These are phyloP conservation scores for Abrus pulchellus DNA, from an alignment of 306 rosid species.

Conservation along the genomic window DNA sequence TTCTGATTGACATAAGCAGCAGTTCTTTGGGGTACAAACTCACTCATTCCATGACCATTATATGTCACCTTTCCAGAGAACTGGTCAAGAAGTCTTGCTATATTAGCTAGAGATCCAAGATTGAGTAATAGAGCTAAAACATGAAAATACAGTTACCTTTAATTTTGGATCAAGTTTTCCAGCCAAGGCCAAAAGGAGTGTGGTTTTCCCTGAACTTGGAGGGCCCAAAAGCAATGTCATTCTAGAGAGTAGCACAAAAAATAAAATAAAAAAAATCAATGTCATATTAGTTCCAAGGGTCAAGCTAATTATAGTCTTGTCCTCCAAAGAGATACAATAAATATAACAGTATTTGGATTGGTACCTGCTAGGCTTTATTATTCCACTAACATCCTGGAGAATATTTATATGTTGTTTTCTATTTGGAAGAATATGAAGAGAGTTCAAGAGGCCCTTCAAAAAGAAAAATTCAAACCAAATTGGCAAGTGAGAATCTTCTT, in stretches of 20 bases:
- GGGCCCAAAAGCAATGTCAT: slow-evolving; percentile 90
- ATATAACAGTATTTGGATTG: not conserved
- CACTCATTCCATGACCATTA: slow-evolving; percentile 73
- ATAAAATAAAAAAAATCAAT: not conserved
- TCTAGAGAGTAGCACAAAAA: slow-evolving; percentile 41
- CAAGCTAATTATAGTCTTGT: not conserved
- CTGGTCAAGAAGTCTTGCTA: slow-evolving; percentile 46
- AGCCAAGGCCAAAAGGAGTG: slow-evolving; percentile 74
- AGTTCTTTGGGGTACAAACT: slow-evolving; percentile 81
- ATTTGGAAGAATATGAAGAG: slow-evolving; percentile 49
- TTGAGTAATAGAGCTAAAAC: not conserved
- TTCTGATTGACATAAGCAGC: slow-evolving; percentile 79
- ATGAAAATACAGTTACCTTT: not conserved
- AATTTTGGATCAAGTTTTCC: slow-evolving; percentile 75
- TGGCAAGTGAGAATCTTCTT: slow-evolving; percentile 7
- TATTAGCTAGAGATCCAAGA: slow-evolving; percentile 25
- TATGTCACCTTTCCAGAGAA: slow-evolving; percentile 68
- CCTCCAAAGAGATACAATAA: no score
- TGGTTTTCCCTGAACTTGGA: slow-evolving; percentile 88
- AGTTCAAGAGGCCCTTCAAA: slow-evolving; percentile 51
- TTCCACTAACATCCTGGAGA: slow-evolving; percentile 76
- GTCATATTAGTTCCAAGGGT: not conserved
- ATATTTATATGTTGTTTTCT: slow-evolving; percentile 57
- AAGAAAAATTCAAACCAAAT: not conserved
- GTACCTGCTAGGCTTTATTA: slow-evolving; percentile 80